Base-by-base conservation (phyloP, 495 filamentous ascomycete species). In the Penicillium bovifimosum region DNA sequence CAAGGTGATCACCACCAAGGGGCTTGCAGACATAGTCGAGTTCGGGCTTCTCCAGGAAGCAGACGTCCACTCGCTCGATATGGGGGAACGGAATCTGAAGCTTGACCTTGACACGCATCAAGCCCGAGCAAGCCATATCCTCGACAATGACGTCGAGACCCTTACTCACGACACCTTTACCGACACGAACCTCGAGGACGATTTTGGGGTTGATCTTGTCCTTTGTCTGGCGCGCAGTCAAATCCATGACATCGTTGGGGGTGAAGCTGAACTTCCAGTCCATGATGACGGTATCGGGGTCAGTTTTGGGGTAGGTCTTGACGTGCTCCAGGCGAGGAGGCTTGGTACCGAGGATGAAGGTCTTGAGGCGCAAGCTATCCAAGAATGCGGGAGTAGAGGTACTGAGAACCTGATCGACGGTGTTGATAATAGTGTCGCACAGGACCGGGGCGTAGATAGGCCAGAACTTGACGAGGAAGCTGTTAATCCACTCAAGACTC, bases 241-340 rank as follows among this genome's bases (percentile, higher is more conserved):
- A 77, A 70, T 99, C 93, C 53, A 86, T 82, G 9, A 79, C 86
- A 67, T 99, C 93, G 59, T 92, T 96, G 8, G 93, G 93, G 0
- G 88, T 97, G 70, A 99, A 99, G 73, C 91, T 96, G 71, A 99
- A 97, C 59, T 95, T 91, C 93, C 93, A 99, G 64, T 99, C 93
- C 95, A 97, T 99, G 48, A 97, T 80, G 36, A 99, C 88, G 48
- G 86, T 86, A 61, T 99, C 92, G 41, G 96, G 90, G 40, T 96
- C 88, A 10, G 89, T 87, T 71, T 95, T 96, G 24, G 93, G 91
- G 59, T 97, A 97, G 6, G 93, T 95, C 76, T 95, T 96, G 60
- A 97, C 93, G 63, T 96, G 90, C 66, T 99, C 93, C 76, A 99
- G 77, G 34, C 93, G 82, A 2, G 95, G 95, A 6, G 93, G 92